phyloP scores from a whole-genome alignment of 2,329 filamentous ascomycete species.

The Aspergillus sp. region DNA sequence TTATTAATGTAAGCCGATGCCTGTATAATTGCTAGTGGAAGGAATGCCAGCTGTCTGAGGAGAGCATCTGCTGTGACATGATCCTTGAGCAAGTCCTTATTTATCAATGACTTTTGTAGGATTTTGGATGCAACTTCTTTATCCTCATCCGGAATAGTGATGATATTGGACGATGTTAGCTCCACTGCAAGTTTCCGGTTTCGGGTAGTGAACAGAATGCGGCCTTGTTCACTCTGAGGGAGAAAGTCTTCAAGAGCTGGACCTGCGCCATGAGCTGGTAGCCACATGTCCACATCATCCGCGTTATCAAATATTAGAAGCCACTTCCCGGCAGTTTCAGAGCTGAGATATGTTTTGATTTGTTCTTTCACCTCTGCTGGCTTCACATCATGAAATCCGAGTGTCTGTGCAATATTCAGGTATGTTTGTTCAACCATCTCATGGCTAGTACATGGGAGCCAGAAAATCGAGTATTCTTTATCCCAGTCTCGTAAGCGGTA shows the following conservation, averaged over 20 bases:
- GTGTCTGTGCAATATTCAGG: constrained; percentile 7
- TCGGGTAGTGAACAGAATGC: constrained; percentile 15
- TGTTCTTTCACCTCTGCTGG: constrained; percentile 4
- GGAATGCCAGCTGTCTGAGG: constrained; percentile 6
- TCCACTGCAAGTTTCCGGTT: constrained; percentile 8
- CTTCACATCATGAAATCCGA: constrained; percentile 8
- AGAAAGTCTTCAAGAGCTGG: constrained; percentile 7
- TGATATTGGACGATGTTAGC: constrained; percentile 6
- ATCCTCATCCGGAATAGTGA: constrained; percentile 6
- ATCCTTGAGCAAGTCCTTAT: background rate
- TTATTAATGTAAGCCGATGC: constrained; percentile 12
- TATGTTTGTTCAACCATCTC: constrained; percentile 17
- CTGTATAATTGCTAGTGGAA: constrained; percentile 10
- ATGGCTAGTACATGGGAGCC: constrained; percentile 16
- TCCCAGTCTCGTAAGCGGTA: constrained; percentile 15
- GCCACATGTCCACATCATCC: constrained; percentile 16
- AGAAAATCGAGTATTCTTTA: constrained; percentile 17
- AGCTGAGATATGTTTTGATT: constrained; percentile 8
- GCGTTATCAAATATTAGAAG: constrained; percentile 21
- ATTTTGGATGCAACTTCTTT: constrained; percentile 1
- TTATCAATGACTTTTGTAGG: background rate
- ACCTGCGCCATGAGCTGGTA: background rate
- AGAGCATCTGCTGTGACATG: background rate
- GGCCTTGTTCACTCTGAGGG: constrained; percentile 12
- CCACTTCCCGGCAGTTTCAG: constrained; percentile 9